These are phyloP conservation scores for Exophiala mesophila DNA, from an alignment of 2,329 filamentous ascomycete genomes.

Conservation along the genomic window DNA sequence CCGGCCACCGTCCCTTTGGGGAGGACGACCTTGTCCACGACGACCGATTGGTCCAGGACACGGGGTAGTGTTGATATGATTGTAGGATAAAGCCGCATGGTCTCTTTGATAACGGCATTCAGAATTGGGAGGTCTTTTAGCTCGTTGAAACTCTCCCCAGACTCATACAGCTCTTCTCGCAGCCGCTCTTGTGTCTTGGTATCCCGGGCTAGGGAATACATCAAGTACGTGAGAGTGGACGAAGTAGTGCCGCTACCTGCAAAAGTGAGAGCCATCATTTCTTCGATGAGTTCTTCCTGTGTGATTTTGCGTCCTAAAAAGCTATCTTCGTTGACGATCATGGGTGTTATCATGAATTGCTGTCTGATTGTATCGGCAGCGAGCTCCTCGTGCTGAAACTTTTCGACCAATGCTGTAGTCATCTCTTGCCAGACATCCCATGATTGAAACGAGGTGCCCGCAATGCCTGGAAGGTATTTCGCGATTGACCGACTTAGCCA, in stretches of 20 bases:
- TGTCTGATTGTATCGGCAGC: slow-evolving; percentile 1
- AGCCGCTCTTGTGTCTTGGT: slow-evolving; percentile 3
- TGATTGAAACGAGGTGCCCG: slow-evolving; percentile 1
- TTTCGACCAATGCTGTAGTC: not conserved
- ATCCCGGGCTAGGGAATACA: slow-evolving; percentile 5
- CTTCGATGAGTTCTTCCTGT: slow-evolving; percentile 6
- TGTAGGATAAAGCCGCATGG: slow-evolving; percentile 25
- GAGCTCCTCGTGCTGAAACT: not conserved
- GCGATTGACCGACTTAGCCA: not conserved
- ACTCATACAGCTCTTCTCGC: slow-evolving; percentile 2
- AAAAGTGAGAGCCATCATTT: slow-evolving; percentile 10
- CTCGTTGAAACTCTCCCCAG: not conserved
- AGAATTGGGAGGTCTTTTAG: slow-evolving; percentile 21
- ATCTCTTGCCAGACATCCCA: slow-evolving; percentile 6
- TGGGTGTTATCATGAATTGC: slow-evolving; percentile 8
- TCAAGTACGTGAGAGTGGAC: slow-evolving; percentile 9
- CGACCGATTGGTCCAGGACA: slow-evolving; percentile 12
- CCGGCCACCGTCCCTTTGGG: slow-evolving; percentile 21
- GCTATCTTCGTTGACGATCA: slow-evolving; percentile 3
- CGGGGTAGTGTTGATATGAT: slow-evolving; percentile 22
- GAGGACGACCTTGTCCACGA: slow-evolving; percentile 20
- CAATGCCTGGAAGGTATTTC: slow-evolving; percentile 2
- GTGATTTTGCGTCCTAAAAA: slow-evolving; percentile 7
- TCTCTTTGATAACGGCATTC: slow-evolving; percentile 23
- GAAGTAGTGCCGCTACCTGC: slow-evolving; percentile 13